Base-by-base conservation (phyloP, 176 grass and related monocot species). In the Carex scoparia region DNA sequence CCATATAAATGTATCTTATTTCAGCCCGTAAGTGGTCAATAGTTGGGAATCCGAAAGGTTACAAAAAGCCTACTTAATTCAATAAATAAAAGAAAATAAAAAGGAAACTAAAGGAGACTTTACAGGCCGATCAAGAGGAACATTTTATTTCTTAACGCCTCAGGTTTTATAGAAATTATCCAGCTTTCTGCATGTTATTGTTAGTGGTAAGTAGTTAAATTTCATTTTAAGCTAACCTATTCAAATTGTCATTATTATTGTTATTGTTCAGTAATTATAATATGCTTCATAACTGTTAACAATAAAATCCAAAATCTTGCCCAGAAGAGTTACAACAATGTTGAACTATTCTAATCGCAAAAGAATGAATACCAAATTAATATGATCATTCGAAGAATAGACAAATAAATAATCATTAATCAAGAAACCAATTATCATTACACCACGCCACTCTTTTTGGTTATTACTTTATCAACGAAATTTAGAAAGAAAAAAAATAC, bases 301-400 rank as follows among this genome's bases (percentile, higher is more conserved):
- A 44, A 32, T 37, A 4, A 59, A 79, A 79, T 57, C 15, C 76
- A 59, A 60, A 57, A 49, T 79, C 46, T 37, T 37, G 38, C 23
- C 23, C 23, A 58, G 11, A 57, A 37, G 14, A 33, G 15, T 79
- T 51, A 14, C 19, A 81, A 64, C n/a, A 60, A 81, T 42, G 5
- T 63, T 31, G 6, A 81, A 82, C 19, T 2, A 82, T 28, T 65
- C 37, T 48, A 49, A 82, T 65, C 60, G 12, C 57, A 83, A 81
- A 40, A 61, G 79, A 81, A 83, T 32, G 42, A 83, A 28, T 27
- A 53, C 12, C 31, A 82, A 82, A 13, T 63, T 51, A 56, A 10
- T 38, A 59, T 44, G 13, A 81, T 83, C 18, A 67, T 83, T 83
- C 61, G 57, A 83, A 69, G 81, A 83, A 83, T 83, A 67, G 33